Evolutionary conservation across 176 grass and related monocot species (phyloP).

Genomic region (Ensete glaucum): DNA sequence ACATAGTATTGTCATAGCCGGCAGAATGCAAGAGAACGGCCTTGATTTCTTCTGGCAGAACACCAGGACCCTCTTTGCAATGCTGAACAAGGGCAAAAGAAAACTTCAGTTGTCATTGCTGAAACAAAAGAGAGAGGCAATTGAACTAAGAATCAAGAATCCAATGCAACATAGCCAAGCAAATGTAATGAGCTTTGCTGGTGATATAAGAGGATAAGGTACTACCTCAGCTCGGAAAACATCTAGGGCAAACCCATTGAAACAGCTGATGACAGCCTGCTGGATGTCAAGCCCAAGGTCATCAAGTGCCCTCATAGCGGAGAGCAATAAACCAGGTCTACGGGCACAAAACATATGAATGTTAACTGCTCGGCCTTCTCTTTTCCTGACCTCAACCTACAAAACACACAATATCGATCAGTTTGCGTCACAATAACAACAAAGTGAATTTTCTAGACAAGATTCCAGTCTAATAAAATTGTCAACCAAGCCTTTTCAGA

Average conservation of each 20-base stretch:
- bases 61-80: conserved; percentile 38
- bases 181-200: neutral
- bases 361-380: conserved; percentile 55
- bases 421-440: neutral
- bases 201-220: neutral
- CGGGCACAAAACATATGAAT: conserved; percentile 86
- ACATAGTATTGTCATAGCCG: conserved; percentile 38
- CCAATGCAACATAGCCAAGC: neutral
- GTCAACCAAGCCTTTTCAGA: neutral
- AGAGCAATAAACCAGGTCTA: conserved; percentile 46
- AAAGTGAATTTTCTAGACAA: neutral
- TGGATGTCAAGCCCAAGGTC: conserved; percentile 55
- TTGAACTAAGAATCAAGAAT: neutral
- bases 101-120: neutral
- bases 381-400: conserved; percentile 72
- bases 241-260: conserved; percentile 64
- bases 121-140: neutral
- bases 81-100: conserved; percentile 34
- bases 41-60: conserved; percentile 69
- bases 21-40: conserved; percentile 52
- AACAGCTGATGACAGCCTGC: conserved; percentile 66
- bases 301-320: conserved; percentile 63
- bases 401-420: neutral
- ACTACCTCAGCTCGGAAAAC: conserved; percentile 74
- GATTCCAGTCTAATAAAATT: neutral